Evolutionary conservation across 179 eudicot genomes (phyloP).

Genomic region (Amaranthus tricolor): DNA sequence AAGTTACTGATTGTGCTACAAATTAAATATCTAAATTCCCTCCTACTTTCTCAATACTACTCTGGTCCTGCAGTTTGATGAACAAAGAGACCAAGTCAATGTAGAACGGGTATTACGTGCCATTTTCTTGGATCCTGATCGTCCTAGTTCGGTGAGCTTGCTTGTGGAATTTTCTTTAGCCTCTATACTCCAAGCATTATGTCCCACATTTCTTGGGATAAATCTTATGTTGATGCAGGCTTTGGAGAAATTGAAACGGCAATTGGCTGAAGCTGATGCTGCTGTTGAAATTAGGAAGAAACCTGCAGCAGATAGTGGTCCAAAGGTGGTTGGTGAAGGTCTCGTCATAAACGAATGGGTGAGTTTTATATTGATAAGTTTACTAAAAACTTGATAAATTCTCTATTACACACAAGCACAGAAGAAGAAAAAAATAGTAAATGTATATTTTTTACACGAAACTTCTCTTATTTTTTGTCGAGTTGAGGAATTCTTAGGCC

Average conservation of each 20-base stretch:
- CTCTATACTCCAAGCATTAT: neutral
- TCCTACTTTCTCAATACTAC: neutral
- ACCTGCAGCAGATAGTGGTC: constrained; percentile 61
- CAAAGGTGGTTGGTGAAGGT: constrained; percentile 69
- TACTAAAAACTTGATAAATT: neutral
- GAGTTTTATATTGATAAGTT: constrained; percentile 16
- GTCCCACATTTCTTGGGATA: neutral
- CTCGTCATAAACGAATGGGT: constrained; percentile 95
- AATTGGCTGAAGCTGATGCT: constrained; percentile 86
- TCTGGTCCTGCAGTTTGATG: constrained; percentile 52
- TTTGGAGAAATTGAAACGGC: constrained; percentile 74
- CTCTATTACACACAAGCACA: neutral
- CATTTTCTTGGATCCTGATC: constrained; percentile 70
- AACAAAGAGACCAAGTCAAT: constrained; percentile 61
- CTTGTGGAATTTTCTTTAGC: neutral
- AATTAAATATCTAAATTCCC: neutral
- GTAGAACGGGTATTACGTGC: constrained; percentile 67
- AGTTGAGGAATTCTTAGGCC: too few relatives aligned
- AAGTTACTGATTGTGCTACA: neutral
- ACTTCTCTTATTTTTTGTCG: too few relatives aligned
- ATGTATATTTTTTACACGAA: too few relatives aligned
- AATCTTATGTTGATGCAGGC: constrained; percentile 37
- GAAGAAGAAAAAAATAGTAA: neutral
- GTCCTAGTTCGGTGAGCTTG: constrained; percentile 60
- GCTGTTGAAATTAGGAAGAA: constrained; percentile 65